A percentile compares a stretch with the other conserved stretches of the same genome.
These are phyloP conservation scores for Vaccinium macrocarpon DNA, from an alignment of 148 eudicot genomes.

Conservation along the genomic window DNA sequence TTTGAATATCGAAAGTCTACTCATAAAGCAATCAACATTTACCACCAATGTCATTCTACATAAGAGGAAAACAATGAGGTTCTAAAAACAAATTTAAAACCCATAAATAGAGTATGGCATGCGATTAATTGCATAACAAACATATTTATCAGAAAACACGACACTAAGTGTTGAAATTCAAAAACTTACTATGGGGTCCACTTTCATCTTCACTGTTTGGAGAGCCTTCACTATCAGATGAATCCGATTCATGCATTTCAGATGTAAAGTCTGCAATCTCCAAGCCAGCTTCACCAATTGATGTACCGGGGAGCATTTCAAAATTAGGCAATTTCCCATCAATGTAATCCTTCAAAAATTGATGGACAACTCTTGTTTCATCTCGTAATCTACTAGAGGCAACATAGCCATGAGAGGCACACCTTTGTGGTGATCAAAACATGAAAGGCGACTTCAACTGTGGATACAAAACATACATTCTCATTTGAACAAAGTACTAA, in stretches of 20 bases:
- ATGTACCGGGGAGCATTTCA: conserved; percentile 69
- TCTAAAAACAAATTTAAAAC: background rate
- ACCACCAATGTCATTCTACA: background rate
- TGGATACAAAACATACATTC: too few species aligned
- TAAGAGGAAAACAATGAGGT: background rate
- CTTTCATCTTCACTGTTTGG: conserved; percentile 31
- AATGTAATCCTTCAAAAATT: conserved; percentile 81
- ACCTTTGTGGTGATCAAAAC: conserved; percentile 5
- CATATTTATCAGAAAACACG: too few species aligned
- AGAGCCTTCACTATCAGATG: conserved; percentile 44
- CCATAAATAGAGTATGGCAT: too few species aligned
- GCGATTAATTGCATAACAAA: too few species aligned
- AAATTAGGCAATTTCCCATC: conserved; percentile 89
- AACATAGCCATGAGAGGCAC: conserved; percentile 92
- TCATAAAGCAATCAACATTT: background rate
- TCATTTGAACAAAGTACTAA: too few species aligned
- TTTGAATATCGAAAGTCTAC: background rate
- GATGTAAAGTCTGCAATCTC: conserved; percentile 14
- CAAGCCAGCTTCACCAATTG: conserved; percentile 24
- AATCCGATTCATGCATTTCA: conserved; percentile 45
- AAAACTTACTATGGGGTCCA: too few species aligned
- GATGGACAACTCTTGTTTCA: conserved; percentile 80
- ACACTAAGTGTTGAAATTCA: too few species aligned
- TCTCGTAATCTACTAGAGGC: conserved; percentile 89
- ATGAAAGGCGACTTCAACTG: too few species aligned